Evolutionary conservation across 495 filamentous ascomycete genomes (phyloP), one percentile per base, ranked within the genome.

Genomic region (Usnea hakonensis): DNA sequence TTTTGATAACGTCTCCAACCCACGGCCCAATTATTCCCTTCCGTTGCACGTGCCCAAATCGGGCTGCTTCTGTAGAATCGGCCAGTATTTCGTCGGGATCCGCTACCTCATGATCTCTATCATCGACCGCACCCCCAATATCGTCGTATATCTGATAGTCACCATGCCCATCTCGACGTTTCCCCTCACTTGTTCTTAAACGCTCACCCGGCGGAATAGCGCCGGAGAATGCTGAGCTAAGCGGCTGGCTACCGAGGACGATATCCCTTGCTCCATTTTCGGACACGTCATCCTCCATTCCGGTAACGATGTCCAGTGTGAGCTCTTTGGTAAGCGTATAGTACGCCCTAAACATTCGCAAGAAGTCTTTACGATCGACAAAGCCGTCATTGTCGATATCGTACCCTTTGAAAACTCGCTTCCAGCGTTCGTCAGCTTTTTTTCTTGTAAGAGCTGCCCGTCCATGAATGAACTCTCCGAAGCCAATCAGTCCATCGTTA

Each of bases 371-470:
- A 10, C 95, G 80, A 66, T 86, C 87, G 23, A 97, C 85, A 65
- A 79, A 96, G 28, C 93, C 94, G 73, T 99, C 93, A 5, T 82
- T 81, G 65, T 99, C 88, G 56, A 96, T 81, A 69, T 99, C 94
- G 65, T 96, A 97, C 9, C 90, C 91, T 56, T 87, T 81, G 70
- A 96, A 99, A 30, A 96, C 86, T 55, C 85, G 83, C 33, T 78
- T 78, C 33, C 91, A 78, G 33, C 87, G 84, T 67, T 92, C 84
- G 57, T 81, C 75, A 35, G 76, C 77, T 46, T 74, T 78, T 67
- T 88, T 91, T 58, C 87, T 81, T 64, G 89, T 90, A 43, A 95
- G 81, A 64, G 86, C 90, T 0, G 89, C 85, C n/a, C 95, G 79
- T 2, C 89, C 94, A 41, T 84, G 83, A 32, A 96, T 71, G 70